Conservation (phyloP, 1,139 yeast species). For the Pichia sp. region DNA sequence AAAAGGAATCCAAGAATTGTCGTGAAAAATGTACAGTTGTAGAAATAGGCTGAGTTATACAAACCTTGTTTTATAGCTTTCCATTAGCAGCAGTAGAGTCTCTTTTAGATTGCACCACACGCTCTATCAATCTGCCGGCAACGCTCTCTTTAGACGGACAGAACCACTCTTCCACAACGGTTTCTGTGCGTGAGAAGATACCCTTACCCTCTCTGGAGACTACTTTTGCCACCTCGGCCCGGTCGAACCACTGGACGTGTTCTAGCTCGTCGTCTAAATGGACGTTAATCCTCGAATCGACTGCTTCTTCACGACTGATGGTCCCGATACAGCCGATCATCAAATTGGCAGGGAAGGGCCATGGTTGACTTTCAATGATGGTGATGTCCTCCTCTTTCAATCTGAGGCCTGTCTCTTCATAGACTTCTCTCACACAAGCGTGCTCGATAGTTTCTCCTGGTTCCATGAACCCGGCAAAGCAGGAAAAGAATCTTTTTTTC, state of each 20-base stretch:
- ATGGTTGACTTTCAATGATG: slow-evolving; percentile 75
- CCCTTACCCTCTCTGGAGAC: slow-evolving; percentile 4
- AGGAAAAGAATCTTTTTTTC: slow-evolving; percentile 54
- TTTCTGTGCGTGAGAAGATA: neutral
- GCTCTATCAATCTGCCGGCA: slow-evolving; percentile 15
- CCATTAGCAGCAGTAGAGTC: neutral
- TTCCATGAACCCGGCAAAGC: slow-evolving; percentile 94
- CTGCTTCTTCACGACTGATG: slow-evolving; percentile 54
- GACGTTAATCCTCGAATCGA: slow-evolving; percentile 56
- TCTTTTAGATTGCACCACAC: neutral
- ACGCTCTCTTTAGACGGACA: slow-evolving; percentile 19
- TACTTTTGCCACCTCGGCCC: slow-evolving; percentile 38
- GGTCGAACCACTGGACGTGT: slow-evolving; percentile 82
- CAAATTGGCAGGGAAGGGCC: slow-evolving; percentile 93
- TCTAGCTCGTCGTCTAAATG: slow-evolving; percentile 81
- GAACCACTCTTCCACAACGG: slow-evolving; percentile 12
- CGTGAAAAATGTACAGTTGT: neutral
- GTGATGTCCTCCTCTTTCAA: slow-evolving; percentile 46
- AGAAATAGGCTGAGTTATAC: neutral
- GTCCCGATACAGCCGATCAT: slow-evolving; percentile 90
- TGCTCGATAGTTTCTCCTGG: slow-evolving; percentile 90
- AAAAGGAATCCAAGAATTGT: neutral
- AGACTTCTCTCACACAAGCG: slow-evolving; percentile 82
- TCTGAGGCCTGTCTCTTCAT: slow-evolving; percentile 91
- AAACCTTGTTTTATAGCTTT: neutral